Evolutionary conservation across 2,329 filamentous ascomycete species (phyloP).

Genomic region (Colletotrichum trifolii): DNA sequence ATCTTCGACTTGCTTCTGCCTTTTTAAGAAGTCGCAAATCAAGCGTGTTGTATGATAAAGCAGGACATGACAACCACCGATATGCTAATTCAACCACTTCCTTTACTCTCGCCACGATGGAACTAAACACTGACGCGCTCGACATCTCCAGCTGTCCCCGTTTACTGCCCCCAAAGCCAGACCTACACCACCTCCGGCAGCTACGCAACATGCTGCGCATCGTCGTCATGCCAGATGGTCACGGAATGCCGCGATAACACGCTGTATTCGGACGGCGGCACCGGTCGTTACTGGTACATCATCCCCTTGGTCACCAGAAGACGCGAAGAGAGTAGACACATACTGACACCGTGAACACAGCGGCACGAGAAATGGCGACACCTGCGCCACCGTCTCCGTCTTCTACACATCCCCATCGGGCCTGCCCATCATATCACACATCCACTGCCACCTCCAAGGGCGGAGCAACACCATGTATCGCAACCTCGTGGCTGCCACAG

Average conservation of each 20-base stretch:
- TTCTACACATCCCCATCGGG: constrained; percentile 1
- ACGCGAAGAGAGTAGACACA: neutral
- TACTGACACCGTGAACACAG: neutral
- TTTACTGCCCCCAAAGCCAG: constrained; percentile 1
- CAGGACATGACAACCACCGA: too few species aligned
- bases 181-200: neutral
- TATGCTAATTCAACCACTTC: too few species aligned
- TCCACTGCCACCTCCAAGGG: constrained; percentile 5
- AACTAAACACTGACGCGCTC: too few species aligned
- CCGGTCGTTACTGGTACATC: constrained; percentile 2
- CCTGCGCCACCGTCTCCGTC: neutral
- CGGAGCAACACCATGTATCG: constrained; percentile 4
- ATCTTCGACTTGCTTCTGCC: too few species aligned
- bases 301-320: neutral
- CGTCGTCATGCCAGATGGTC: neutral
- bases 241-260: constrained; percentile 11
- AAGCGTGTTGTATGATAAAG: too few species aligned
- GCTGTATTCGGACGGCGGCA: constrained; percentile 4
- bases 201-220: constrained; percentile 7
- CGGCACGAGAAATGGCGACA: neutral
- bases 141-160: neutral
- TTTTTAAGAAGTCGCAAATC: too few species aligned
- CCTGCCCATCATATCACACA: neutral
- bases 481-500: neutral
- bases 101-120: too few species aligned